A percentile compares a stretch with the other conserved stretches of the same genome.
These are phyloP conservation scores for Cocos nucifera DNA, from an alignment of 176 grass and related monocot genomes.

Conservation along the genomic window DNA sequence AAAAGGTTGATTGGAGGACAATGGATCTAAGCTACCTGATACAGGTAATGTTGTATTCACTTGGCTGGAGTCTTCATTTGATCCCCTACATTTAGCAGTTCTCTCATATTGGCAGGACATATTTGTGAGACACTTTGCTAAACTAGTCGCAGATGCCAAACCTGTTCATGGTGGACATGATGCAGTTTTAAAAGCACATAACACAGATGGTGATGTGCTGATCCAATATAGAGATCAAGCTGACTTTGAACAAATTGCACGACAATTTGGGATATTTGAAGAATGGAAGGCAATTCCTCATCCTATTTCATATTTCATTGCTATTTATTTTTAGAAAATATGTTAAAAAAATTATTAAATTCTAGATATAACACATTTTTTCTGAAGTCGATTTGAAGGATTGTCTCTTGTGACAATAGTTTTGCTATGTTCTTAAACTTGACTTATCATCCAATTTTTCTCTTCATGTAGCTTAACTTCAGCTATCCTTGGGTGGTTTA, in stretches of 20 bases:
- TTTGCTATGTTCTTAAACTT: no score
- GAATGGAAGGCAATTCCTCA: slow-evolving; percentile 81
- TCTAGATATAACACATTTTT: neutral
- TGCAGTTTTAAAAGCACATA: slow-evolving; percentile 50
- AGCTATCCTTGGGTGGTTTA: no score
- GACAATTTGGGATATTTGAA: slow-evolving; percentile 93
- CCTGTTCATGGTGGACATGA: slow-evolving; percentile 62
- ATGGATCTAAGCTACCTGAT: slow-evolving; percentile 66
- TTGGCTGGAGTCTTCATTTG: neutral
- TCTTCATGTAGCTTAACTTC: no score
- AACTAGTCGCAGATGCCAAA: slow-evolving; percentile 59
- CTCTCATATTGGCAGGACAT: slow-evolving; percentile 42
- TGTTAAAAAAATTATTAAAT: neutral
- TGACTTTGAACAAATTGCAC: slow-evolving; percentile 79
- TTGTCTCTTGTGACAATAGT: no score
- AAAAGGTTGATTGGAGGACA: slow-evolving; percentile 83
- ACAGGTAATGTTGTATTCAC: slow-evolving; percentile 44
- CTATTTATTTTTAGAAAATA: neutral
- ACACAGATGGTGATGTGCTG: slow-evolving; percentile 53
- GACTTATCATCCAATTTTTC: no score
- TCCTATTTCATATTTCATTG: slow-evolving; percentile 6
- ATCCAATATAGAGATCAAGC: slow-evolving; percentile 64
- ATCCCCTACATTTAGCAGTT: slow-evolving; percentile 12
- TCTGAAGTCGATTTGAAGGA: neutral
- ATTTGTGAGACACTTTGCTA: slow-evolving; percentile 48